Evolutionary conservation across 208 protist genomes (phyloP), one percentile per base, ranked within the genome.

Genomic region (Trypanosoma boissoni): DNA sequence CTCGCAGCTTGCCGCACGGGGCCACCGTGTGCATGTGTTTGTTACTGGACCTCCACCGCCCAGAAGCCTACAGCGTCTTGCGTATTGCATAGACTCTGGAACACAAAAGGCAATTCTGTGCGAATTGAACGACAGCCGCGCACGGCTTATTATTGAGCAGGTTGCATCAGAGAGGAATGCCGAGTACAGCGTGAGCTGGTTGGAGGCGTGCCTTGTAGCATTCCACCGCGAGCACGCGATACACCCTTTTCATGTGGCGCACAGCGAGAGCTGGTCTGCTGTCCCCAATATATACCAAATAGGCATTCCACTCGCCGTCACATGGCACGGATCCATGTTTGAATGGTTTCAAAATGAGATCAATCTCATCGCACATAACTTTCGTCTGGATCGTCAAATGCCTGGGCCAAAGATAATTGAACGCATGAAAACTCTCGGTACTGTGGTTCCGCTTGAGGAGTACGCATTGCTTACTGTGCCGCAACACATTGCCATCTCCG

Each of bases 281-380:
- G 70, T 76, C 2, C 57, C 70, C 3, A 76, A 76, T 41, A 58
- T 56, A 10, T 42, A 54, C 39, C 70, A 76, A 39, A 12, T 76
- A 23, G 50, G 58, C 14, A 0, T 76, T 12, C 70, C 62, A 8
- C 61, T 76, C 34, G 46, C 56, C 3, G 70, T 76, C n/a, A 76
- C 70, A 9, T 76, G 70, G 70, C 70, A 76, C 44, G 70, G 70
- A 8, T 65, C 54, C n/a, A 76, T 76, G 70, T 18, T 76, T 29
- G 70, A 76, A 34, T 76, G 70, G 70, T 72, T 72, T 59, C 50
- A 64, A 28, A 76, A 76, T 34, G 70, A 72, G 41, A 29, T 76
- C 16, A 76, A 76, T 37, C 24, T 5, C 23, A 61, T 76, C 29
- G 58, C 68, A 20, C 64, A 76, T 24, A 76, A 76, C 31, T 71